Evolutionary conservation across 306 rosid species (phyloP).

Genomic region (Fragaria vesca): DNA sequence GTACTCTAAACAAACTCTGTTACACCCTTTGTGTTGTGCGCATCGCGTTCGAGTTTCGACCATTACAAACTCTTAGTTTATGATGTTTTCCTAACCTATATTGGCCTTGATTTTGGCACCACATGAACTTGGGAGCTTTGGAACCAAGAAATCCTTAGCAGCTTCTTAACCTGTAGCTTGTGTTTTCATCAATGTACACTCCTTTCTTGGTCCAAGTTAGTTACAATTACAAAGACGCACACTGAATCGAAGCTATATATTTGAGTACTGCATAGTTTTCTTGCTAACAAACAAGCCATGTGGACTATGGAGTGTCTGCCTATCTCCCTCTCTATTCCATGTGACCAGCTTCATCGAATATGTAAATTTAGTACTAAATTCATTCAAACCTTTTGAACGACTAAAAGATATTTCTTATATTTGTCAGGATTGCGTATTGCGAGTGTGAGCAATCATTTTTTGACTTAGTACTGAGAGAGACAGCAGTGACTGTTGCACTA

Average conservation of each 20-base stretch:
- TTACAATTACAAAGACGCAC: not conserved
- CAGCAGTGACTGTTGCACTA: too few species aligned
- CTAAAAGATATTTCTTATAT: not conserved
- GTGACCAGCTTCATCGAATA: not conserved
- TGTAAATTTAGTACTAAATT: not conserved
- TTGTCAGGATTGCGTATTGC: too few species aligned
- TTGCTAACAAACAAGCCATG: not conserved
- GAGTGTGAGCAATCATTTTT: too few species aligned
- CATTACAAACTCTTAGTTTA: not conserved
- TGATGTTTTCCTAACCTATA: slow-evolving; percentile 1
- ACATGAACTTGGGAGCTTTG: not conserved
- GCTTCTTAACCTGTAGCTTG: not conserved
- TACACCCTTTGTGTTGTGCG: too few species aligned
- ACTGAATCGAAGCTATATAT: not conserved
- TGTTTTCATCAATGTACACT: not conserved
- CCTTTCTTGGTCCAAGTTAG: not conserved
- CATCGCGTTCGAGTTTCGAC: not conserved
- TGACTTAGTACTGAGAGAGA: too few species aligned
- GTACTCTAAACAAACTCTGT: too few species aligned
- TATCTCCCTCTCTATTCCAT: not conserved
- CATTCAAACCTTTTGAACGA: not conserved
- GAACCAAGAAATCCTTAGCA: not conserved
- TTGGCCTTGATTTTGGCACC: not conserved
- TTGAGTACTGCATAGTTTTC: not conserved
- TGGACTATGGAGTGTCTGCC: not conserved